Evolutionary conservation across 345 rosid species (phyloP), one percentile per base, ranked within the genome.

Genomic region (Linum lewisii): DNA sequence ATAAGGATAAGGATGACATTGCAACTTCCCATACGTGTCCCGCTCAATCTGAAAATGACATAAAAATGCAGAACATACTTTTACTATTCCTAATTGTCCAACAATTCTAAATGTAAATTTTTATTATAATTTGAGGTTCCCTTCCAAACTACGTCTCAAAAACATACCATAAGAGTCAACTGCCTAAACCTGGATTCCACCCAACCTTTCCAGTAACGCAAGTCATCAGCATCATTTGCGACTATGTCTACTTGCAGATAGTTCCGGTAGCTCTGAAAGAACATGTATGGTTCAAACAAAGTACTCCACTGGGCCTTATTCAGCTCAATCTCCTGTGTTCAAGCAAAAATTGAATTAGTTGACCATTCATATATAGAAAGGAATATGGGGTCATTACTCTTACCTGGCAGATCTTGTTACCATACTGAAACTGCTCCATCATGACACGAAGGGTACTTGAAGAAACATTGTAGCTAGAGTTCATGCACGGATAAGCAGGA

Each of bases 401-500:
- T 67, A 84, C 91, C 85, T 72, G 78, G 15, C 92, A 82, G 26
- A 72, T 81, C 60, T 59, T 75, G 83, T 82, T 82, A 69, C 88
- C 92, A 51, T 54, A 75, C 61, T 75, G 75, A 66, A 85, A 85
- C 64, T 85, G 88, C 58, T 85, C 92, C 82, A 73, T 73, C 86
- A 82, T 85, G 49, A 80, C 84, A 22, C 84, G 84, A n/a, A 73
- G 70, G 47, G 88, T 85, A 63, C 92, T 85, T 26, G 71, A 66
- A 19, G 92, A 85, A 58, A 85, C 92, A 34, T 85, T 85, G 63
- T 85, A 82, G 73, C 92, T 85, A 69, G 92, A 82, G 65, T 85
- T 85, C 88, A 79, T 79, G 68, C 92, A 85, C 21, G 92, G 92
- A 57, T 85, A 85, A 24, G 88, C 84, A 45, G 86, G 92, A 14